phyloP scores from a whole-genome alignment of 805 yeast genomes.

The Myxozyma kluyveri region DNA sequence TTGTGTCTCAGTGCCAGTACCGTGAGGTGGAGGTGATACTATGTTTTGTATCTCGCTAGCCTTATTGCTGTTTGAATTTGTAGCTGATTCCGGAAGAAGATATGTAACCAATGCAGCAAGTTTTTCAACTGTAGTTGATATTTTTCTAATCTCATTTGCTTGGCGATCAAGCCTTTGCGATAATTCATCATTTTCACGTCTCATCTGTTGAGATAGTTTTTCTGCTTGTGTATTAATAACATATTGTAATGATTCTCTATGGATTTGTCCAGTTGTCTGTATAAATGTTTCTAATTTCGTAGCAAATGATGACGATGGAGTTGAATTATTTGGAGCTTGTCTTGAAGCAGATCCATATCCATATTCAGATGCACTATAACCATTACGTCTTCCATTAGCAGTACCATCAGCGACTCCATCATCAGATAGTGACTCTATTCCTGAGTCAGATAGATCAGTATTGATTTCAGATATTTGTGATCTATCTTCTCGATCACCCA shows the following conservation, averaged over 20 bases:
- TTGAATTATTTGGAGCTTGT: no score
- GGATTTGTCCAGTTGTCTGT: constrained; percentile 6
- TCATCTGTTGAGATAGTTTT: constrained; percentile 10
- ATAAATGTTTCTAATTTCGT: constrained; percentile 10
- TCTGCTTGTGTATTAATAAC: constrained; percentile 17
- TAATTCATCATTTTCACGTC: constrained; percentile 19
- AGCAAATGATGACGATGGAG: no score
- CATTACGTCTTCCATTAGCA: neutral
- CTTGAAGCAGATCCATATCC: neutral
- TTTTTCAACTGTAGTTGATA: constrained; percentile 18
- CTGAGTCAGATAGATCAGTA: constrained; percentile 26
- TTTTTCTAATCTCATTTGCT: constrained; percentile 4
- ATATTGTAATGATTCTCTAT: constrained; percentile 21
- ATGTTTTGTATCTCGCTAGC: no score
- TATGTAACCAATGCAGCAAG: constrained; percentile 10
- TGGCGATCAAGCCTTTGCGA: constrained; percentile 19
- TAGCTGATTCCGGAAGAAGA: neutral
- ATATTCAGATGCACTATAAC: neutral
- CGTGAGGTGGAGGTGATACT: no score
- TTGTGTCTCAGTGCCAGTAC: no score
- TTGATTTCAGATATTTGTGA: constrained; percentile 14
- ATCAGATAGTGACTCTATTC: constrained; percentile 22
- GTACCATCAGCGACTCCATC: constrained; percentile 13
- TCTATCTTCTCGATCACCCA: no score
- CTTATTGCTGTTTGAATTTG: no score